These are phyloP conservation scores for Vaccinium myrtillus DNA, from an alignment of 148 eudicot species.

Conservation along the genomic window DNA sequence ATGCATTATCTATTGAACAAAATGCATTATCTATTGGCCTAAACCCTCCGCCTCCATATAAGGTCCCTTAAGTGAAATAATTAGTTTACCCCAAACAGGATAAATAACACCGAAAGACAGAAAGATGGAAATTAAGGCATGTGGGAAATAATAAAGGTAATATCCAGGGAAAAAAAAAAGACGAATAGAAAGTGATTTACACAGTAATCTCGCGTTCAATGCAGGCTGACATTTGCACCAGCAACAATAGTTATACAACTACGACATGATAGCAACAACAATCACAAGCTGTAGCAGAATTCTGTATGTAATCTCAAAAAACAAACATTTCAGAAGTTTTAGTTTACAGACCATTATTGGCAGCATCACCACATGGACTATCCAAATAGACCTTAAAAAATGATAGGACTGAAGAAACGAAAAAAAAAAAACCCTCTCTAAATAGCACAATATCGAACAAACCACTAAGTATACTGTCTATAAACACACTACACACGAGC, in stretches of 20 bases:
- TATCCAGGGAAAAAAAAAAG: not conserved
- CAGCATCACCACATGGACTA: slow-evolving; percentile 27
- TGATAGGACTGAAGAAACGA: slow-evolving; percentile 11
- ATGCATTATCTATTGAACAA: not conserved
- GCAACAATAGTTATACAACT: not conserved
- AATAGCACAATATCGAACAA: slow-evolving; percentile 13
- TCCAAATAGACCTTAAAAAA: slow-evolving; percentile 9
- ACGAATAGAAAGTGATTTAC: not conserved
- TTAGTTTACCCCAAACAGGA: not conserved
- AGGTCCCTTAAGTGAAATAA: not conserved
- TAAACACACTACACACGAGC: slow-evolving; percentile 8
- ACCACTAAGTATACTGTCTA: slow-evolving; percentile 15
- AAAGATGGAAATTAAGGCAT: not conserved
- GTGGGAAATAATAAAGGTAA: not conserved
- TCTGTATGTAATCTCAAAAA: slow-evolving; percentile 2
- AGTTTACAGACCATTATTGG: slow-evolving; percentile 10
- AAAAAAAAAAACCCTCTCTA: not conserved
- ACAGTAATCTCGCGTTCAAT: too few relatives aligned
- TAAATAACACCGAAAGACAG: not conserved
- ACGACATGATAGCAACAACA: not conserved
- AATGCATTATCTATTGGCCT: not conserved
- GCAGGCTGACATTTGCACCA: not conserved
- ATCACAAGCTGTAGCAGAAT: slow-evolving; percentile 14
- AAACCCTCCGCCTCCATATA: not conserved
- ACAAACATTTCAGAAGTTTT: slow-evolving; percentile 10